Evolutionary conservation across 2,329 filamentous ascomycete species (phyloP), one percentile per base, ranked within the genome.

Genomic region (Chaetomium sp.): DNA sequence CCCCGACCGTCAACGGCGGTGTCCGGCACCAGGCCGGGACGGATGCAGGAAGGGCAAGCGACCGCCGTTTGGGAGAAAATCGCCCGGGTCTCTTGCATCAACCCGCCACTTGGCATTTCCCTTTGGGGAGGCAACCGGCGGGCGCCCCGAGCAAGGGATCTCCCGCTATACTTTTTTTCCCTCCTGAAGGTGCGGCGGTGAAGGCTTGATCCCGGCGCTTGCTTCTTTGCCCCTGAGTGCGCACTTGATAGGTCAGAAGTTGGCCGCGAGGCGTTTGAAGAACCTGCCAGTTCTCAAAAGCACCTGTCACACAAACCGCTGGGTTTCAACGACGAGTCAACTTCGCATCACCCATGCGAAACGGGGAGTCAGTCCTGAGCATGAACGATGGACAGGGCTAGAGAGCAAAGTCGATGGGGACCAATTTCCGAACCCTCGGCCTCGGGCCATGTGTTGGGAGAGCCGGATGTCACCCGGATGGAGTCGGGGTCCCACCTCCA

Each of bases 341-440:
- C n/a, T 45, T 31, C 38, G 57, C 55, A 27, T 62, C 33, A 19
- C 38, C 59, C 50, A 63, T 60, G 61, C 57, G 60, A 62, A 27
- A 60, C 60, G 59, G 54, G 27, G 25, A 25, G 51, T 42, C 38
- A 49, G 31, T 38, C 23, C 45, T 54, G 35, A 62, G 59, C 49
- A 60, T 62, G 56, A 64, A 55, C 25, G 35, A 54, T 45, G 23
- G 23, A 29, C 53, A 57, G 53, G 58, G 45, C 63, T 61, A 58
- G 53, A 56, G 60, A 66, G 55, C 50, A 60, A 54, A 65, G 38
- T 59, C 47, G 61, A 67, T 60, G 61, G 49, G 49, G 53, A 49
- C 62, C 66, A 68, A 69, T 68, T 68, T 69, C 68, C 68, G 66
- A 66, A 65, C 63, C 64, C 66, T 69, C 66, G 68, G 68, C 62